Evolutionary conservation across 1,284 basidiomycete species (phyloP), one percentile per base, ranked within the genome.

Genomic region (Boletus smithii): DNA sequence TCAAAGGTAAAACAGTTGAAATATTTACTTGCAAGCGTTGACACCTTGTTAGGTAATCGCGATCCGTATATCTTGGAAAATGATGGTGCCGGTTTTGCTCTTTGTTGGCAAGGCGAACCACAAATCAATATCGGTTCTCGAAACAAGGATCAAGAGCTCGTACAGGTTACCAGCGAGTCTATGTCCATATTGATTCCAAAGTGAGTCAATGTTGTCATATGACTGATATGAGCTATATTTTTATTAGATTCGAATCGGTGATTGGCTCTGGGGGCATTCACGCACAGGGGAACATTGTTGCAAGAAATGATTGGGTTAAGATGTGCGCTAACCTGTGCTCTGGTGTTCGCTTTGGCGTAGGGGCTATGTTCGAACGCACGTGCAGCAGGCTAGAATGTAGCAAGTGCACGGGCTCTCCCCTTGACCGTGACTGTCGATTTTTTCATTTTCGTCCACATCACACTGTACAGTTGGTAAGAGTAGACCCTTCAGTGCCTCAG

Each of bases 281-380:
- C 5, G 49, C 56, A 23, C 60, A 53, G 17, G 56, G 59, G 0
- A 52, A 48, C 14, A 43, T 42, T 36, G 63, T 48, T 17, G 51
- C 65, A 36, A 53, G 61, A 36, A 58, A 54, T 26, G 58, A 59
- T 16, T 76, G 73, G 61, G 64, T 67, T 48, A 78, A 83, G 66
- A 63, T 91, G 23, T 91, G 88, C 53, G 92, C 91, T 8, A 88
- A 90, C 58, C 80, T 97, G 54, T 77, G 80, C 24, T 89, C 91
- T 47, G 95, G 95, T 14, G 86, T 95, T n/a, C 79, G 90, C 24
- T 95, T 94, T 68, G 95, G 95, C 8, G 77, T 95, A 23, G 92
- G 94, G 1, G 81, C 92, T 61, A 76, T 78, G 8, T 75, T 94
- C 35, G 95, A 99, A 67, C 79, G 92, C 38, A 80, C 93, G 0